Conservation (phyloP, 2,329 filamentous ascomycete genomes). For the Botrytis cinerea region DNA sequence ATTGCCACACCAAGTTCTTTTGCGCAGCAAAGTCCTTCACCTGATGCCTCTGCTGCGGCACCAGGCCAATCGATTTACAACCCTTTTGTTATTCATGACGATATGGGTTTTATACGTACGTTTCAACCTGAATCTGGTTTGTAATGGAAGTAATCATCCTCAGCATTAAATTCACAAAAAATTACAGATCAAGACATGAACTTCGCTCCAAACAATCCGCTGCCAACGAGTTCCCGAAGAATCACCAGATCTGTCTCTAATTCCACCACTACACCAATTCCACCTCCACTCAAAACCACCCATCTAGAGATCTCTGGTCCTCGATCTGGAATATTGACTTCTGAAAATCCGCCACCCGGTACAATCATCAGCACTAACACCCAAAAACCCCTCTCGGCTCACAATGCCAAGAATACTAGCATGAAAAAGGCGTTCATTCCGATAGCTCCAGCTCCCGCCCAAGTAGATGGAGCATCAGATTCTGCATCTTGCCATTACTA, state of each 20-base stretch:
- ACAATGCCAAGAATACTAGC: neutral
- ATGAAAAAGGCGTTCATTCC: neutral
- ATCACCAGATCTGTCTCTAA: neutral
- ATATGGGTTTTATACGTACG: conserved; percentile 11
- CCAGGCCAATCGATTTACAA: neutral
- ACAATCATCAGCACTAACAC: neutral
- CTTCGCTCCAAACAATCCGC: neutral
- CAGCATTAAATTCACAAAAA: neutral
- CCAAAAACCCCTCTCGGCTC: neutral
- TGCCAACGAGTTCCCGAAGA: neutral
- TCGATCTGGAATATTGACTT: neutral
- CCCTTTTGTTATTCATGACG: conserved; percentile 1
- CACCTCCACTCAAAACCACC: neutral
- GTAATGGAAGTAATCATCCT: neutral
- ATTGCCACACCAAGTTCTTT: neutral
- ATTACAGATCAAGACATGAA: neutral
- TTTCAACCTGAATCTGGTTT: neutral
- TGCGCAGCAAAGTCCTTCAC: neutral
- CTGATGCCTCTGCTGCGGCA: no score
- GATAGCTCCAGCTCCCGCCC: neutral
- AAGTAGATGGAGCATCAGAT: neutral
- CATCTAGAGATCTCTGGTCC: neutral
- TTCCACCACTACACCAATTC: no score
- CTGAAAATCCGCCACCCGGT: neutral
- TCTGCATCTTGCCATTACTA: neutral